Conservation (phyloP, 2,329 filamentous ascomycete genomes). For the Amauroascus niger region DNA sequence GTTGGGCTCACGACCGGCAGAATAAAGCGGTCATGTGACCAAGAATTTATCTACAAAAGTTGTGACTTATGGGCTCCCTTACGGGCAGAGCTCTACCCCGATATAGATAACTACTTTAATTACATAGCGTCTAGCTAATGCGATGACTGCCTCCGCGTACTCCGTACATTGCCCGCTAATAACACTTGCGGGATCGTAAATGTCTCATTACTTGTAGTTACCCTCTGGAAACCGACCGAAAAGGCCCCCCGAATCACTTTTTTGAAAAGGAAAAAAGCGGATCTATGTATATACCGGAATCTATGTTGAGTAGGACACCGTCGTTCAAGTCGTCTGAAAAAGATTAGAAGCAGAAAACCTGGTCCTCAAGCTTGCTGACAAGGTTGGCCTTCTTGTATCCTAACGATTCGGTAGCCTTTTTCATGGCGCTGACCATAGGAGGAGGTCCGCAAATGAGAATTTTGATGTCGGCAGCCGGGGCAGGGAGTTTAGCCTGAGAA, state of each 20-base stretch:
- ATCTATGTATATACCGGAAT: neutral
- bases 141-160: neutral
- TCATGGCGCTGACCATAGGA: constrained; percentile 92
- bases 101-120: neutral
- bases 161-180: neutral
- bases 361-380: constrained; percentile 95
- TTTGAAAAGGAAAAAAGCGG: neutral
- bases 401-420: constrained; percentile 83
- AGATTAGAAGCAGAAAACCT: constrained; percentile 86
- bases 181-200: neutral
- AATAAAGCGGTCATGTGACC: constrained; percentile 4
- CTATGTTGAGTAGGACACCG: neutral
- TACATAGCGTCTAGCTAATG: neutral
- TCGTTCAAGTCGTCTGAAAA: neutral
- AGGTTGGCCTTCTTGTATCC: constrained; percentile 88
- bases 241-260: neutral
- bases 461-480: constrained; percentile 79
- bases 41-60: neutral
- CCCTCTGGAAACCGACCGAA: neutral
- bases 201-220: neutral
- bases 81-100: neutral
- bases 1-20: neutral
- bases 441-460: constrained; percentile 89
- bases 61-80: neutral
- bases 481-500: constrained; percentile 52